These are phyloP conservation scores for Jaenimonas drosophilae DNA, from an alignment of 208 protist species.

Conservation along the genomic window DNA sequence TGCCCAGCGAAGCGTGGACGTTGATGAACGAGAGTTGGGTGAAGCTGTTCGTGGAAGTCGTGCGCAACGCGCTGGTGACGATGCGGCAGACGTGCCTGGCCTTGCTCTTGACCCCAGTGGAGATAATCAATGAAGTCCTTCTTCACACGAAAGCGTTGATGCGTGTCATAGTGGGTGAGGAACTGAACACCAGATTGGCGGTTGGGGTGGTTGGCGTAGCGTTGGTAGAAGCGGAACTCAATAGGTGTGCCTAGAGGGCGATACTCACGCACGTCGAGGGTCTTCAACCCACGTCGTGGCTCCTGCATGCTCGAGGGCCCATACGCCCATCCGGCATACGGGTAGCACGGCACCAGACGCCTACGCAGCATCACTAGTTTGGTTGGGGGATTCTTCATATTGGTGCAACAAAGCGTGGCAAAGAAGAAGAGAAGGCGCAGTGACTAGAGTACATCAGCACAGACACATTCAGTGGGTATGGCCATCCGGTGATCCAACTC, in stretches of 20 bases:
- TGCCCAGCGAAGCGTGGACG: slow-evolving; percentile 44
- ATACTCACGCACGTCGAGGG: slow-evolving; percentile 81
- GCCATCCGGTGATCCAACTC: no score
- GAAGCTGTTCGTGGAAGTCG: slow-evolving; percentile 82
- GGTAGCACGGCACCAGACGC: neutral
- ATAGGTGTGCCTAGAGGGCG: slow-evolving; percentile 74
- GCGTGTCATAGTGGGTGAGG: slow-evolving; percentile 84
- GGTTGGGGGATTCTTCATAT: neutral
- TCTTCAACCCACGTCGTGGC: slow-evolving; percentile 59
- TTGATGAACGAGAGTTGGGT: no score
- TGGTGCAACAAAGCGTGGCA: neutral
- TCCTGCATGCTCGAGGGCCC: neutral
- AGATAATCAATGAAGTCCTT: slow-evolving; percentile 90
- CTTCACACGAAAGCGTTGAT: slow-evolving; percentile 81
- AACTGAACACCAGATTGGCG: slow-evolving; percentile 84
- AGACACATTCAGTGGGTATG: no score
- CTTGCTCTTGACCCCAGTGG: slow-evolving; percentile 87
- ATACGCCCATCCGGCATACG: neutral
- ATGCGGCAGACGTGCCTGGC: slow-evolving; percentile 81
- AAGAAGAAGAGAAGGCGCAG: neutral
- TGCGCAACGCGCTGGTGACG: slow-evolving; percentile 86
- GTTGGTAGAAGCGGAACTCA: slow-evolving; percentile 89
- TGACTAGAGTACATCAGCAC: no score
- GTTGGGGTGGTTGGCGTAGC: slow-evolving; percentile 86
- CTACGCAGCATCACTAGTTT: neutral